phyloP scores from a whole-genome alignment of 768 basidiomycete genomes.

The Coprinopsis strossmayeri region DNA sequence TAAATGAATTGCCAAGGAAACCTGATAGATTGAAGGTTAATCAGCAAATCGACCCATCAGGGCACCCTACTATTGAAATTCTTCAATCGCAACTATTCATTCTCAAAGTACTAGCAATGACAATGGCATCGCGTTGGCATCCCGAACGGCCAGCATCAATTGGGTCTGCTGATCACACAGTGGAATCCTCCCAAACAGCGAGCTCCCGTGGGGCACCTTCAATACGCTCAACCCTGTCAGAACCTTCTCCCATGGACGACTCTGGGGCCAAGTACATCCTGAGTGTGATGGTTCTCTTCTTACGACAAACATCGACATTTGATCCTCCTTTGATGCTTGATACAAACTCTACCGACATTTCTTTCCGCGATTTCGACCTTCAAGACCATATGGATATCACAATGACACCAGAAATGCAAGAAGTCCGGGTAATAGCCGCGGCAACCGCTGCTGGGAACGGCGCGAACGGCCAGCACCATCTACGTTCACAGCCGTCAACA shows the following conservation, averaged over 20 bases:
- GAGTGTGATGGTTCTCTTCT: conserved; percentile 76
- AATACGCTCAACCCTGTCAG: conserved; percentile 41
- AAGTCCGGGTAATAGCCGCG: not conserved
- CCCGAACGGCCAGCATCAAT: conserved; percentile 38
- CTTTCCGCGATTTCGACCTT: conserved; percentile 69
- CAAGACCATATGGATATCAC: conserved; percentile 29
- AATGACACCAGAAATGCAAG: conserved; percentile 5
- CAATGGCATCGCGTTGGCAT: conserved; percentile 75
- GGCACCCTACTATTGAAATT: conserved; percentile 55
- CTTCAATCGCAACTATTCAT: conserved; percentile 85
- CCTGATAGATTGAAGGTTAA: conserved; percentile 20
- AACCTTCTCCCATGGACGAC: conserved; percentile 74
- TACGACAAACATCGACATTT: conserved; percentile 59
- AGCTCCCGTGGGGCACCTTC: conserved; percentile 14
- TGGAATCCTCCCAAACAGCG: conserved; percentile 33
- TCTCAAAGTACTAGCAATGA: conserved; percentile 71
- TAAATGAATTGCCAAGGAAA: conserved; percentile 1
- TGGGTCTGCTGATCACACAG: conserved; percentile 30
- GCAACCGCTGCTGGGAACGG: not conserved
- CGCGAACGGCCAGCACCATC: conserved; percentile 8
- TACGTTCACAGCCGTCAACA: conserved; percentile 39
- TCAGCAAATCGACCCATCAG: conserved; percentile 47
- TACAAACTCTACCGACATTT: conserved; percentile 52
- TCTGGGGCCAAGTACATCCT: conserved; percentile 75
- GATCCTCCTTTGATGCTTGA: conserved; percentile 51